These are phyloP conservation scores for Polyporus arcularius DNA, from an alignment of 768 basidiomycete species.

Conservation along the genomic window DNA sequence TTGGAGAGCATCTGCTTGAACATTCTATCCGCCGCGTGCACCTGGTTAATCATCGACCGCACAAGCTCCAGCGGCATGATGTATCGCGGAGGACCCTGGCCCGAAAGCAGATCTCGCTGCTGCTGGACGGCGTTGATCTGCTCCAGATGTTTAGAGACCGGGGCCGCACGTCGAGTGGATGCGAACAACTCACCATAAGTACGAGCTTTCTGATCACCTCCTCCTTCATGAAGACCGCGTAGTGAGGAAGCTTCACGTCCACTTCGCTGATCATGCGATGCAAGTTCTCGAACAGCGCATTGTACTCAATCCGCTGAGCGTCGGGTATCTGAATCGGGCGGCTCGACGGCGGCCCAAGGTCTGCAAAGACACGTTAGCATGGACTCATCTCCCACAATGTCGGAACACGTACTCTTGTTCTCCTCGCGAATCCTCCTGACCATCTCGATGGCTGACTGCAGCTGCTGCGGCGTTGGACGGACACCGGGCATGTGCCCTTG, in stretches of 20 bases:
- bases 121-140: slow-evolving; percentile 31
- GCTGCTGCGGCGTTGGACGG: slow-evolving; percentile 10
- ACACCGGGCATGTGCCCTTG: not conserved
- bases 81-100: slow-evolving; percentile 30
- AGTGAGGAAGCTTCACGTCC: slow-evolving; percentile 51
- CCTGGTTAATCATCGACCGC: slow-evolving; percentile 43
- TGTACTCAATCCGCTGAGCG: slow-evolving; percentile 58
- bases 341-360: slow-evolving; percentile 14
- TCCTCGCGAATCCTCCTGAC: slow-evolving; percentile 5
- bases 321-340: slow-evolving; percentile 44
- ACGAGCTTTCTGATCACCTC: slow-evolving; percentile 51
- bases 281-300: slow-evolving; percentile 49
- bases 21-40: slow-evolving; percentile 42
- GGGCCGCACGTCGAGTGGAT: not conserved
- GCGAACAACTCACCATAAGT: slow-evolving; percentile 48
- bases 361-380: not conserved
- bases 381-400: no score
- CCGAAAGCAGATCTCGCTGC: slow-evolving; percentile 38
- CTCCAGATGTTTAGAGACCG: not conserved
- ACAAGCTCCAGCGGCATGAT: slow-evolving; percentile 33
- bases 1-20: slow-evolving; percentile 30
- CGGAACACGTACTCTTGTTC: slow-evolving; percentile 3
- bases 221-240: slow-evolving; percentile 49
- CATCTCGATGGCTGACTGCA: slow-evolving; percentile 8
- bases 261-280: slow-evolving; percentile 47